phyloP scores from a whole-genome alignment of 768 basidiomycete genomes.

The Lentinula aciculospora region DNA sequence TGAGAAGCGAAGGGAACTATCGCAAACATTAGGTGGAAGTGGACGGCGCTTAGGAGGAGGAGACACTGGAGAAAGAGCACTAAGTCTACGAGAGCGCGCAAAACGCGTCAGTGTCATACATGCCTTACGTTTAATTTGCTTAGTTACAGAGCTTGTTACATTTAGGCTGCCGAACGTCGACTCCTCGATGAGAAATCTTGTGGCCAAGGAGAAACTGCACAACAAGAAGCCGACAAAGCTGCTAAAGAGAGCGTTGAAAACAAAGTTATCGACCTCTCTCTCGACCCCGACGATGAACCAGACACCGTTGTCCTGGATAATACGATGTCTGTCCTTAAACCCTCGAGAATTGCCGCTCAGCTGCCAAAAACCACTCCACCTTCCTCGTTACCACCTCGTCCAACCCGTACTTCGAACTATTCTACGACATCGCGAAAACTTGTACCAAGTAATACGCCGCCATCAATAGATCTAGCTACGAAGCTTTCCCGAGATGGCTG shows the following conservation, averaged over 20 bases:
- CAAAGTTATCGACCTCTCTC: conserved; percentile 56
- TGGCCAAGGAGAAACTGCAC: conserved; percentile 50
- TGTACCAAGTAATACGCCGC: not conserved
- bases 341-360: conserved; percentile 15
- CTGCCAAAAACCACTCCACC: not conserved
- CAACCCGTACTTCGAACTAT: not conserved
- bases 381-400: not conserved
- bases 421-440: not conserved
- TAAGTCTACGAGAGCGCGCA: conserved; percentile 67
- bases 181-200: conserved; percentile 71
- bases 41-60: conserved; percentile 51
- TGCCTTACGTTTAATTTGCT: not conserved
- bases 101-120: conserved; percentile 45
- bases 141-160: conserved; percentile 6
- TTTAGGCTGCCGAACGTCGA: conserved; percentile 83
- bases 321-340: conserved; percentile 9
- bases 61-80: conserved; percentile 13
- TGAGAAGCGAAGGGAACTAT: conserved; percentile 56
- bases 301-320: conserved; percentile 25
- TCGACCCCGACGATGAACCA: conserved; percentile 25
- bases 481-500: conserved; percentile 25
- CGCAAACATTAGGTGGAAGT: conserved; percentile 41
- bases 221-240: conserved; percentile 65
- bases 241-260: conserved; percentile 56
- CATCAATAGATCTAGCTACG: not conserved